These are phyloP conservation scores for Eimeria necatrix DNA, from an alignment of 169 alveolate genomes.

Conservation along the genomic window DNA sequence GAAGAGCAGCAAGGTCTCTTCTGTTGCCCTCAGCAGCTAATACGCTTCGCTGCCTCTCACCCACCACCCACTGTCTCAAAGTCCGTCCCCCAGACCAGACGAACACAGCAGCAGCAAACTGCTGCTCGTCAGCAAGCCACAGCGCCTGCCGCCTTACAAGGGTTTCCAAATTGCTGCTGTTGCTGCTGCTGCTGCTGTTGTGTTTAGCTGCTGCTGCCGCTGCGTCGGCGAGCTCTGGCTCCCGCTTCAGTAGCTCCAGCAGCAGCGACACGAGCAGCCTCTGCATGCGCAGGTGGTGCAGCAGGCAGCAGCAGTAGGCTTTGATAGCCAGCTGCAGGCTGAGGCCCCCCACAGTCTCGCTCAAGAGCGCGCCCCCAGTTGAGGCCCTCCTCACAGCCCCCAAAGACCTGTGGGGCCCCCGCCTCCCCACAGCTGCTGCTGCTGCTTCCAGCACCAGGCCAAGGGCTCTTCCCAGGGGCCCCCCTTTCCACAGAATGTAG, in stretches of 20 bases:
- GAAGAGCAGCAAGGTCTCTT: constrained; percentile 69
- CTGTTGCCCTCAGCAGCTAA: constrained; percentile 37
- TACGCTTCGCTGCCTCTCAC: constrained; percentile 74
- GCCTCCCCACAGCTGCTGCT: constrained; percentile 47
- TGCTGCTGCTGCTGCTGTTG: constrained; percentile 57
- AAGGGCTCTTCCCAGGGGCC: constrained; percentile 44
- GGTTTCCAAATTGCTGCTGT: constrained; percentile 10
- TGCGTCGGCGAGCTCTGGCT: constrained; percentile 35
- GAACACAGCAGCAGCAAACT: constrained; percentile 64
- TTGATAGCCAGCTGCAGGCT: constrained; percentile 40
- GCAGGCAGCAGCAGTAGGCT: constrained; percentile 80
- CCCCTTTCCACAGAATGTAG: constrained; percentile 1
- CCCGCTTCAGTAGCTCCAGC: constrained; percentile 7
- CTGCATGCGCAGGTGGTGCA: constrained; percentile 78
- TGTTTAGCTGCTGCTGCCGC: not conserved
- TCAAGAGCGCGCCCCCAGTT: constrained; percentile 30
- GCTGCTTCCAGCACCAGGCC: constrained; percentile 35
- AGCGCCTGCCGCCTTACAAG: not conserved
- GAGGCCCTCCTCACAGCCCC: constrained; percentile 16
- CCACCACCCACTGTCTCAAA: constrained; percentile 77
- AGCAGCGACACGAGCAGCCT: constrained; percentile 48
- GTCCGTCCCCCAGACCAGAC: constrained; percentile 75
- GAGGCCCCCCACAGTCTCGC: constrained; percentile 73
- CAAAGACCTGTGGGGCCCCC: constrained; percentile 37
- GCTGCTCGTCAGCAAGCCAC: constrained; percentile 66